Conservation (phyloP, 2,329 filamentous ascomycete species). For the Pseudonectria foliicola region DNA sequence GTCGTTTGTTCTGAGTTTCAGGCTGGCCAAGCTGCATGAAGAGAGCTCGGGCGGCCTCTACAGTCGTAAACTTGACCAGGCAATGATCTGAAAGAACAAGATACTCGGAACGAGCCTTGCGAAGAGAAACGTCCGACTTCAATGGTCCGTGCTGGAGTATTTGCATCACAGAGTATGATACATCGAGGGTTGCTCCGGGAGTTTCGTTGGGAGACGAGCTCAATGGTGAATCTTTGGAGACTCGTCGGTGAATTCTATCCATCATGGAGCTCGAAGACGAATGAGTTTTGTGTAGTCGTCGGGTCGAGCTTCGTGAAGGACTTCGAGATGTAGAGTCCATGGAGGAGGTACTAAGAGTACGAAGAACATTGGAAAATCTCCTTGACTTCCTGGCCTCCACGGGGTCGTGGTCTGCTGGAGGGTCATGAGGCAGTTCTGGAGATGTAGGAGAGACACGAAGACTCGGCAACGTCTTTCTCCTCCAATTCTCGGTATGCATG, state of each 20-base stretch:
- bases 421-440: constrained; percentile 11
- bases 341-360: constrained; percentile 34
- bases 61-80: constrained; percentile 43
- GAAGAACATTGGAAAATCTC: constrained; percentile 30
- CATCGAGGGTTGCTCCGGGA: constrained; percentile 22
- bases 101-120: constrained; percentile 43
- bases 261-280: constrained; percentile 35
- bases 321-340: constrained; percentile 31
- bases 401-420: constrained; percentile 15
- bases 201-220: constrained; percentile 25
- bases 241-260: constrained; percentile 33
- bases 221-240: constrained; percentile 30
- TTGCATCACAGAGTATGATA: constrained; percentile 30
- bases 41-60: constrained; percentile 38
- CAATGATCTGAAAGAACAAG: constrained; percentile 45
- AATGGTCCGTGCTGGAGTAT: constrained; percentile 40
- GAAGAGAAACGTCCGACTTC: constrained; percentile 41
- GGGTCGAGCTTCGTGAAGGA: constrained; percentile 24
- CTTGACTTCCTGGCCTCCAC: constrained; percentile 29
- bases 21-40: constrained; percentile 38
- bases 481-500: constrained; percentile 30
- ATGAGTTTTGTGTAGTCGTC: constrained; percentile 31
- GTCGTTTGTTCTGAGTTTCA: constrained; percentile 14
- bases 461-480: constrained; percentile 26
- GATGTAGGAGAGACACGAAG: constrained; percentile 19